These are phyloP conservation scores for Gaertneriomyces sp. DNA, from an alignment of 192 early-diverging fungal species.

Conservation along the genomic window DNA sequence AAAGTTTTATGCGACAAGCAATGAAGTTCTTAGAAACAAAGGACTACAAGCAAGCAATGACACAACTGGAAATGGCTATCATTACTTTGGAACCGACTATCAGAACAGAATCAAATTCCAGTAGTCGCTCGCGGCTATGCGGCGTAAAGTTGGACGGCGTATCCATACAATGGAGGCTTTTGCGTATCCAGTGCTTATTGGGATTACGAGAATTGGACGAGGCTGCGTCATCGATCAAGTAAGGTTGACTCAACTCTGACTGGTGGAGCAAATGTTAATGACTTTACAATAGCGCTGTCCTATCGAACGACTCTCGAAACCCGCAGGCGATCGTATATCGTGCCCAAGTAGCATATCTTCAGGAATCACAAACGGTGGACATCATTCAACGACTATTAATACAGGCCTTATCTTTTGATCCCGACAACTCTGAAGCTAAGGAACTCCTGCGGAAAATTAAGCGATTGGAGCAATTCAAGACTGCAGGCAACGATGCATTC, in stretches of 20 bases:
- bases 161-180: constrained; percentile 57
- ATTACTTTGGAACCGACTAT: constrained; percentile 39
- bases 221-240: constrained; percentile 59
- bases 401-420: constrained; percentile 71
- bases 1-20: constrained; percentile 19
- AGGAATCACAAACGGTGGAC: constrained; percentile 43
- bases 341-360: constrained; percentile 67
- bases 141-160: constrained; percentile 34
- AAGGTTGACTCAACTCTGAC: constrained; percentile 15
- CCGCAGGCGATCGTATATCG: constrained; percentile 66
- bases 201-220: constrained; percentile 59
- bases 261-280: not conserved
- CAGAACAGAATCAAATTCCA: not conserved
- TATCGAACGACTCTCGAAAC: constrained; percentile 61
- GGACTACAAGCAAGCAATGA: constrained; percentile 25
- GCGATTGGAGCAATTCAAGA: constrained; percentile 61
- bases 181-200: constrained; percentile 63
- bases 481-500: constrained; percentile 74
- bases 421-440: constrained; percentile 68
- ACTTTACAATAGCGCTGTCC: constrained; percentile 43
- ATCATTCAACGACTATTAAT: constrained; percentile 34
- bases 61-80: constrained; percentile 42
- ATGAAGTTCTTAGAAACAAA: constrained; percentile 3
- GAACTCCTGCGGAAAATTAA: constrained; percentile 62
- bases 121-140: constrained; percentile 2